Evolutionary conservation across 768 basidiomycete genomes (phyloP), one percentile per base, ranked within the genome.

Genomic region (Xerocomus brunneocitrinus): DNA sequence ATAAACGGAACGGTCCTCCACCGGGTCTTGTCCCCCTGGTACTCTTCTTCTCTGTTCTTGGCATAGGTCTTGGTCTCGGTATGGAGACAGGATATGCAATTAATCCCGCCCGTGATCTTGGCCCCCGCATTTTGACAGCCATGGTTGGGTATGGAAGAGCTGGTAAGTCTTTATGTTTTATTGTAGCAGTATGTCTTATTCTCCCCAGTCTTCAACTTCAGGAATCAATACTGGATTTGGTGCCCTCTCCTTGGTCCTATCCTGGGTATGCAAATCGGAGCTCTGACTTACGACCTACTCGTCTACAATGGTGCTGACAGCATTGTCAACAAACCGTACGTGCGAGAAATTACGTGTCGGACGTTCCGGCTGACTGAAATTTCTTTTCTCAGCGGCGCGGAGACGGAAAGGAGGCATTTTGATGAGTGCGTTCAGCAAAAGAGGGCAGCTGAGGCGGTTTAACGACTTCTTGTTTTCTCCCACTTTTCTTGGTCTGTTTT

Each of bases 181-280:
- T 22, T 32, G 30, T 13, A 5, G 36, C 16, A 28, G 8, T 3
- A 6, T 30, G 13, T 28, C 9, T 54, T 19, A 57, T 31, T 27
- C 50, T 52, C 27, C 28, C 24, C 35, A 62, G 60, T 65, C 8
- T 63, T 66, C 51, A 50, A 61, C 32, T 71, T 61, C 50, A 62
- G 67, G 58, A 79, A 74, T 60, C 85, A 88, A 53, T 89, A 87
- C 61, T 89, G 85, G 86, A 55, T 89, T 34, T 89, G 87, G 86
- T 80, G 80, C 58, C 80, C 84, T 3, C 61, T 85, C 16, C 66
- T 84, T 36, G 83, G 71, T 2, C 79, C 84, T 8, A 78, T 87
- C 62, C 56, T 79, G 32, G 86, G 87, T 25, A 83, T 76, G 45
- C 74, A 80, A 53, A 62, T 69, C 5, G 87, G 80, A 12, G 72